These are phyloP conservation scores for Xylariaceae sp. DNA, from an alignment of 2,329 filamentous ascomycete species.

Conservation along the genomic window DNA sequence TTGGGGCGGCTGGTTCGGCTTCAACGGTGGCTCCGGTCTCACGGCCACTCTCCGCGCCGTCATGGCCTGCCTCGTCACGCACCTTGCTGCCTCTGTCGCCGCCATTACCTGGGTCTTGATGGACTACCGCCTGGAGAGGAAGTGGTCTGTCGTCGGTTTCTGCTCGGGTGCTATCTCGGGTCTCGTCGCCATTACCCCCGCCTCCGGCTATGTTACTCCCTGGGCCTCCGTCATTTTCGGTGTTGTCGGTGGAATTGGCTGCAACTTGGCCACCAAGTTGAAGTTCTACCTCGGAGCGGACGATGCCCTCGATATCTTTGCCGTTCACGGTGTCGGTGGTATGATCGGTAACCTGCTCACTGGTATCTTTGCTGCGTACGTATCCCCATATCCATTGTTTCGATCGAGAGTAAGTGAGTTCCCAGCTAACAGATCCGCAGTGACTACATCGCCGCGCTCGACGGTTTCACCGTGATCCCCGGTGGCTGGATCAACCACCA, in stretches of 20 bases:
- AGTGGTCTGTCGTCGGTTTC: constrained; percentile 92
- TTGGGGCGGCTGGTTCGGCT: constrained; percentile 96
- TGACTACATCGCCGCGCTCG: constrained; percentile 67
- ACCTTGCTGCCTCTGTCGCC: constrained; percentile 75
- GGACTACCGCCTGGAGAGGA: constrained; percentile 85
- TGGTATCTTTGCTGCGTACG: constrained; percentile 67
- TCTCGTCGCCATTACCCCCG: constrained; percentile 81
- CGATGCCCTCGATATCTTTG: constrained; percentile 86
- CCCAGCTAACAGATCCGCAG: constrained; percentile 31
- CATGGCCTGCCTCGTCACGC: constrained; percentile 85
- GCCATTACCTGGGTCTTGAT: constrained; percentile 80
- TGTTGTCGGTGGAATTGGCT: constrained; percentile 56
- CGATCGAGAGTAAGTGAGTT: background rate
- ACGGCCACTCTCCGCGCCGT: constrained; percentile 78
- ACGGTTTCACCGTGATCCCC: constrained; percentile 54
- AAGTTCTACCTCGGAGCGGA: constrained; percentile 70
- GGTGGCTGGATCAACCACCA: constrained; percentile 69
- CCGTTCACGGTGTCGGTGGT: constrained; percentile 80
- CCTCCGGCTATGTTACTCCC: constrained; percentile 72
- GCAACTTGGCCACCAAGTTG: constrained; percentile 85
- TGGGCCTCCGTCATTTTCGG: constrained; percentile 57
- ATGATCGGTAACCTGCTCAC: constrained; percentile 76
- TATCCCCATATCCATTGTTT: no score
- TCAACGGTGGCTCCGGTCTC: constrained; percentile 83
- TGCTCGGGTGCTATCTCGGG: constrained; percentile 85